These are phyloP conservation scores for Claviceps lovelessii DNA, from an alignment of 2,329 filamentous ascomycete species.

Conservation along the genomic window DNA sequence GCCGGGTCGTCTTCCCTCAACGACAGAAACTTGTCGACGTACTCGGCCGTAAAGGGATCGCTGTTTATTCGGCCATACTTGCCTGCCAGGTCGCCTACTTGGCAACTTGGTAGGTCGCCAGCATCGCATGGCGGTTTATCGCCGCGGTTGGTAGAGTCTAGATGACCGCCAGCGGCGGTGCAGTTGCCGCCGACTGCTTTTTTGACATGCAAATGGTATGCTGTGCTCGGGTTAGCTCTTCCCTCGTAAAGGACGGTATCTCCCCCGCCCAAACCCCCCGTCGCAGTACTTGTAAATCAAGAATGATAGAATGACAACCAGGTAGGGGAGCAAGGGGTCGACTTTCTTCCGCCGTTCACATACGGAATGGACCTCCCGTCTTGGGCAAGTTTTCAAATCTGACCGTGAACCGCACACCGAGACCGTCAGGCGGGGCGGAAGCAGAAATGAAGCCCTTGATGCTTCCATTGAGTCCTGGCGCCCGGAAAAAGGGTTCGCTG, in stretches of 20 bases:
- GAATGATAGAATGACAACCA: not conserved
- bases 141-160: slow-evolving; percentile 55
- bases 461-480: slow-evolving; percentile 23
- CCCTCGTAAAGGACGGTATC: not conserved
- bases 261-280: not conserved
- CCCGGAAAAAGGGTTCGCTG: slow-evolving; percentile 35
- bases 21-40: slow-evolving; percentile 43
- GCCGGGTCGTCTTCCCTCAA: slow-evolving; percentile 33
- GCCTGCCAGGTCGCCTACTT: slow-evolving; percentile 63
- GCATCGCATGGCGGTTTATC: slow-evolving; percentile 48
- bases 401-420: slow-evolving; percentile 41
- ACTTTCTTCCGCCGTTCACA: slow-evolving; percentile 13
- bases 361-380: slow-evolving; percentile 46
- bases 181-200: slow-evolving; percentile 57
- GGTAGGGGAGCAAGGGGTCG: not conserved
- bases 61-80: slow-evolving; percentile 51
- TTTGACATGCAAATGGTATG: slow-evolving; percentile 57
- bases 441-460: slow-evolving; percentile 40
- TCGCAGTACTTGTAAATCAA: not conserved
- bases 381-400: slow-evolving; percentile 44
- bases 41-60: slow-evolving; percentile 35
- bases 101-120: slow-evolving; percentile 45
- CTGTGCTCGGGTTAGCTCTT: slow-evolving; percentile 22
- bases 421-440: slow-evolving; percentile 30
- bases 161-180: slow-evolving; percentile 49